These are phyloP conservation scores for Pythium chondricola DNA, from an alignment of 352 stramenopile genomes.

Conservation along the genomic window DNA sequence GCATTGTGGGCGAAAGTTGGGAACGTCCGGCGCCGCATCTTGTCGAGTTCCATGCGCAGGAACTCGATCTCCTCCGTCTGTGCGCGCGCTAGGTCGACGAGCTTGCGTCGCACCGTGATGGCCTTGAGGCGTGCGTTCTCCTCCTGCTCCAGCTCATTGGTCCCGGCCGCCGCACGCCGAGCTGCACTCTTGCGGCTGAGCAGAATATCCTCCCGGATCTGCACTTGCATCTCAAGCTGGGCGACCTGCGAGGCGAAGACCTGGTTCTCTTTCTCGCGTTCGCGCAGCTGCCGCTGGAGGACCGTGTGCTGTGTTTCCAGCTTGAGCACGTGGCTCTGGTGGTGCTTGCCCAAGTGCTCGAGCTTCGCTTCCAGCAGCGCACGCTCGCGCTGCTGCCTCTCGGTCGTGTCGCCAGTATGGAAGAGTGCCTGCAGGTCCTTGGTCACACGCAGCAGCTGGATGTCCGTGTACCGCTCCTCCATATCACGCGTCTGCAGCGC, in stretches of 20 bases:
- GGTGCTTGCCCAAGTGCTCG: constrained; percentile 46
- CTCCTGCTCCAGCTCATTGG: constrained; percentile 3
- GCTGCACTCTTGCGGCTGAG: constrained; percentile 55
- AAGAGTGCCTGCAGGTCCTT: constrained; percentile 91
- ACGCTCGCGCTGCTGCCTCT: constrained; percentile 75
- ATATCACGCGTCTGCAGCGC: constrained; percentile 78
- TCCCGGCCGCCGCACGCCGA: constrained; percentile 20
- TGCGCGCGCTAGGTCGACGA: constrained; percentile 84
- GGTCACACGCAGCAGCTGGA: constrained; percentile 90
- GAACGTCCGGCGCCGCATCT: constrained; percentile 89
- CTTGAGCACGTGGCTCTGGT: constrained; percentile 63
- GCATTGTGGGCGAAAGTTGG: constrained; percentile 81
- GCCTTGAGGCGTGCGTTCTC: constrained; percentile 68
- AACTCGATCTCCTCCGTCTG: constrained; percentile 91
- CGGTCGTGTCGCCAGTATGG: constrained; percentile 68
- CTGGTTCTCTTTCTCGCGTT: constrained; percentile 77
- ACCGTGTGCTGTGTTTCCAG: constrained; percentile 39
- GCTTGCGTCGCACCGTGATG: constrained; percentile 81
- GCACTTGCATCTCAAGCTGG: constrained; percentile 76
- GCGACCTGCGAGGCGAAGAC: constrained; percentile 67
- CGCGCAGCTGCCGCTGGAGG: constrained; percentile 53
- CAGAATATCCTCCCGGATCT: constrained; percentile 86
- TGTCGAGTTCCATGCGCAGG: constrained; percentile 84
- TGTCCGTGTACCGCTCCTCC: constrained; percentile 90
- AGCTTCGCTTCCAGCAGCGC: constrained; percentile 72